Percentiles rank a stretch among this genome's conserved stretches.
These are phyloP conservation scores for Leucocoprinus sp. DNA, from an alignment of 768 basidiomycete genomes.

Conservation along the genomic window DNA sequence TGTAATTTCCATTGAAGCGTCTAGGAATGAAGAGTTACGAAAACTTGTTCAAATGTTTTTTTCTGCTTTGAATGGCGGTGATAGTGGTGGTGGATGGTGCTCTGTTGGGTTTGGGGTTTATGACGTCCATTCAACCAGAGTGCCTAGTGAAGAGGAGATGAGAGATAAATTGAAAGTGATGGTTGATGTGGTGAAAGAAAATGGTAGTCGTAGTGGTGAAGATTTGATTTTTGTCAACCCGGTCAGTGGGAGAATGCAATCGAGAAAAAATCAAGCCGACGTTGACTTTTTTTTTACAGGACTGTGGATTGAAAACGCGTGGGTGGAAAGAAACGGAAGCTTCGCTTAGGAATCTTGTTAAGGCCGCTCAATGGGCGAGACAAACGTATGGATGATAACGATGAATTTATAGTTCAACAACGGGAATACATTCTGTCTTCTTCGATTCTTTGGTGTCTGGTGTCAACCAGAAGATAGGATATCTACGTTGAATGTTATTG, in stretches of 20 bases:
- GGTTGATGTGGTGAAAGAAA: no score
- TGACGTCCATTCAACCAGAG: slow-evolving; percentile 99
- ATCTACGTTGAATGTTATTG: slow-evolving; percentile 45
- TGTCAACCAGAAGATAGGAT: slow-evolving; percentile 40
- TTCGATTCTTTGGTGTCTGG: no score
- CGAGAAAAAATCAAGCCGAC: no score
- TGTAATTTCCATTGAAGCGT: slow-evolving; percentile 97
- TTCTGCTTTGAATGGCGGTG: slow-evolving; percentile 94
- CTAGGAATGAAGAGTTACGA: slow-evolving; percentile 97
- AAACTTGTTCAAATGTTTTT: no score
- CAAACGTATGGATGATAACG: slow-evolving; percentile 72
- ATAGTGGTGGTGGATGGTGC: slow-evolving; percentile 91
- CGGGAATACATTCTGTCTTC: no score
- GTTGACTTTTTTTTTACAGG: slow-evolving; percentile 29
- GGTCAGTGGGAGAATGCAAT: slow-evolving; percentile 23
- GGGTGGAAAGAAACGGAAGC: slow-evolving; percentile 98
- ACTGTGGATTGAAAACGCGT: slow-evolving; percentile 98
- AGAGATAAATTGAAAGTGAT: slow-evolving; percentile 83
- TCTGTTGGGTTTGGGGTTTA: slow-evolving; percentile 99
- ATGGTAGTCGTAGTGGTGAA: slow-evolving; percentile 69
- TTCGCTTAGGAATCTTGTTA: slow-evolving; percentile 79
- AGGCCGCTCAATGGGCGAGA: slow-evolving; percentile 92
- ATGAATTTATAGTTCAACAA: no score
- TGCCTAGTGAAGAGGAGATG: slow-evolving; percentile 90
- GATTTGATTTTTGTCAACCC: slow-evolving; percentile 90